Base-by-base conservation (phyloP, 306 rosid species). In the Amphicarpaea edgeworthii region DNA sequence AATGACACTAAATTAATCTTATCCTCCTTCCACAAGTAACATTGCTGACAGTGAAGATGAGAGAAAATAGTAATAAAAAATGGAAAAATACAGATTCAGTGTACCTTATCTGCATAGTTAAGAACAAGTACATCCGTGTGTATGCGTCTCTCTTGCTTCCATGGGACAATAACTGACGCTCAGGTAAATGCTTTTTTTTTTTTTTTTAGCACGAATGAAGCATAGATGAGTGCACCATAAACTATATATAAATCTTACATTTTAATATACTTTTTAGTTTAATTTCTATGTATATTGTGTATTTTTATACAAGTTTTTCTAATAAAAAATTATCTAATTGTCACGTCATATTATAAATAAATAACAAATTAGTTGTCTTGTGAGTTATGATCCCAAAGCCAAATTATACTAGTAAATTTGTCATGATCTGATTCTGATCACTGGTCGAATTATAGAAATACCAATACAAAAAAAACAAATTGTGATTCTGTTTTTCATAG, bases 101-200 rank as follows among this genome's bases (percentile, higher is more conserved):
- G 20, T 26, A 45, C 78, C 62, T 30, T 63, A 11, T 21, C 32
- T 62, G 71, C 62, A 50, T 76, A 28, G 24, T 50, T 40, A 23
- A 20, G 15, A 21, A 49, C 73, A 21, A 40, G 73, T 51, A 38
- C 80, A 38, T 47, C 50, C 49, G 1, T 24, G 6, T 40, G 8
- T 21, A 2, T 55, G 12, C 28, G 61, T 67, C 60, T 68, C 69
- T 67, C 60, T 68, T 55, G 30, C 54, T 55, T 75, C 79, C 63
- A 68, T 45, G 28, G 45, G 7, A 69, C 82, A 43, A 9, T 53
- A 41, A 49, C 15, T 26, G 54, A 76, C 57, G 24, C 55, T 51
- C 10, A 53, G 46, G 49, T 60, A 24, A 24, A 40, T 50, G 57
- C 14, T 23, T 15, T 16, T 61, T 50, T 74, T 32, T 9, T n/a